Conservation (phyloP, 78 protist genomes). For the Guillardia theta region DNA sequence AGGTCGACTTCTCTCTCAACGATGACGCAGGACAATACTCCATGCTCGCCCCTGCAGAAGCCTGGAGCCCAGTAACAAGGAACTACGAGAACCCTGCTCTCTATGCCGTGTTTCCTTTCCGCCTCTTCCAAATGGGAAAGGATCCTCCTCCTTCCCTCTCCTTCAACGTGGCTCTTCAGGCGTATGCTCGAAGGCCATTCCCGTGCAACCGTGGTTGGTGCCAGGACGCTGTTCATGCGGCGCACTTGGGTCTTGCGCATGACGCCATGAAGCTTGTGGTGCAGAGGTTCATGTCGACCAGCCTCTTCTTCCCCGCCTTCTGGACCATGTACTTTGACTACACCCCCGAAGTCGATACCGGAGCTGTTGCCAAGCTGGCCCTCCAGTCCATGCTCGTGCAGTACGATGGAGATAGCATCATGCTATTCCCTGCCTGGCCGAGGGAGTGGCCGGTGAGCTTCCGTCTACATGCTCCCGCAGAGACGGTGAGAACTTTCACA, state of each 20-base stretch:
- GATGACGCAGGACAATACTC: too few species aligned
- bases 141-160: too few species aligned
- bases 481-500: too few species aligned
- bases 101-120: slow-evolving; percentile 19
- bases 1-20: too few species aligned
- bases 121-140: background rate
- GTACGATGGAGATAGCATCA: background rate
- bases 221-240: background rate
- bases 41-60: background rate
- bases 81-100: slow-evolving; percentile 17
- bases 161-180: background rate
- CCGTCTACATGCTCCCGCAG: background rate
- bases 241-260: background rate
- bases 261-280: background rate
- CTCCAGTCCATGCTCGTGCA: slow-evolving; percentile 17
- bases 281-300: background rate
- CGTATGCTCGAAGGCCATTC: background rate
- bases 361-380: background rate
- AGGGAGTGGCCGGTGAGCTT: background rate
- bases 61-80: background rate
- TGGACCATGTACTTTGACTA: background rate
- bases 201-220: background rate
- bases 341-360: background rate
- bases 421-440: slow-evolving; percentile 16
- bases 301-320: background rate